Conservation (phyloP, 108 stramenopile species). For the Fragilariopsis cylindrus region DNA sequence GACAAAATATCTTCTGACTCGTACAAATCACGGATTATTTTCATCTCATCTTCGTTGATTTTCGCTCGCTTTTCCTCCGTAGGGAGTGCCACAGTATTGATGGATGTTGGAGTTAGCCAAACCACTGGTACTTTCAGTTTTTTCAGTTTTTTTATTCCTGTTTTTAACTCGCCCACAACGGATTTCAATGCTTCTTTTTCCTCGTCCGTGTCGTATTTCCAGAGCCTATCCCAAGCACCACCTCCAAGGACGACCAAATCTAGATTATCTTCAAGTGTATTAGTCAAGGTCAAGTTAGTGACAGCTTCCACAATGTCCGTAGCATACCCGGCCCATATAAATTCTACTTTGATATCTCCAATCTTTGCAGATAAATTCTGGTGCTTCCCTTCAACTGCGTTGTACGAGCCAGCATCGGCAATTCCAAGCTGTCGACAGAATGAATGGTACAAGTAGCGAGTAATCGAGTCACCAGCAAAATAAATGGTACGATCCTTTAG, state of each 20-base stretch:
- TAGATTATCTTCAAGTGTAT: conserved; percentile 12
- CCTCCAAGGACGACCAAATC: conserved; percentile 80
- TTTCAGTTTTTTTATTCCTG: conserved; percentile 42
- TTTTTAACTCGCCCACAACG: conserved; percentile 41
- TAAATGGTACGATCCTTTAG: conserved; percentile 54
- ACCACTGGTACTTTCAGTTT: conserved; percentile 54
- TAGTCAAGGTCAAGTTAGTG: conserved; percentile 36
- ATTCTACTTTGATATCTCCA: conserved; percentile 55
- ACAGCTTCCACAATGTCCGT: conserved; percentile 51
- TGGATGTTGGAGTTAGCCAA: conserved; percentile 83
- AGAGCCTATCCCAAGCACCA: conserved; percentile 83
- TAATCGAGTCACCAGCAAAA: conserved; percentile 84
- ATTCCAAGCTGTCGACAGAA: conserved; percentile 67
- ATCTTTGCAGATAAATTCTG: conserved; percentile 40
- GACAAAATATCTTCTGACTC: conserved; percentile 40
- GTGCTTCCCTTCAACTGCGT: conserved; percentile 72
- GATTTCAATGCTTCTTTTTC: conserved; percentile 51
- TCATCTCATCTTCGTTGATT: conserved; percentile 83
- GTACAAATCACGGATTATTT: conserved; percentile 61
- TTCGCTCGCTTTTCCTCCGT: conserved; percentile 72
- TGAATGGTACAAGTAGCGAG: conserved; percentile 76
- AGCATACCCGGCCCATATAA: conserved; percentile 79
- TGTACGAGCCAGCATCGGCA: conserved; percentile 63
- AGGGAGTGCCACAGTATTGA: conserved; percentile 69
- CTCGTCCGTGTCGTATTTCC: conserved; percentile 59